A percentile compares a stretch with the other conserved stretches of the same genome.
Conservation (phyloP, 345 rosid genomes). For the Isatis tinctoria region DNA sequence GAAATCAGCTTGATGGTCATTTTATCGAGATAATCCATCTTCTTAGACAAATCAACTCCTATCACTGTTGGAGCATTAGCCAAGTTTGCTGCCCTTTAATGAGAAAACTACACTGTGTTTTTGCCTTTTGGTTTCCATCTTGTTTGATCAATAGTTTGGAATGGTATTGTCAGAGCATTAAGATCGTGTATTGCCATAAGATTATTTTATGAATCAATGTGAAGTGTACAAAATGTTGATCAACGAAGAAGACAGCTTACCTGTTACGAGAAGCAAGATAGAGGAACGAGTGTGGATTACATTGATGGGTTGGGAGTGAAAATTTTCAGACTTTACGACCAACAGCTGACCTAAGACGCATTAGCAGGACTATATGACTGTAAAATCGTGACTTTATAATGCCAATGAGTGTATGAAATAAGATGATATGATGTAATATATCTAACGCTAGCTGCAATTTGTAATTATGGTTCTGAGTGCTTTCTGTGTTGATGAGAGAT, state of each 20-base stretch:
- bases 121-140: too few species aligned
- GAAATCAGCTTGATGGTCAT: too few species aligned
- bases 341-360: constrained; percentile 17
- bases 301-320: constrained; percentile 89
- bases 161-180: too few species aligned
- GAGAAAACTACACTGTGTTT: too few species aligned
- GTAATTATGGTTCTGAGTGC: constrained; percentile 5
- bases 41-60: too few species aligned
- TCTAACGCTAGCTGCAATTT: not conserved
- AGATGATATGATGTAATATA: not conserved
- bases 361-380: not conserved
- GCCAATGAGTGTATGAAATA: constrained; percentile 14
- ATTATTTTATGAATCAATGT: not conserved
- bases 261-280: constrained; percentile 46
- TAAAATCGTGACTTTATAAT: constrained; percentile 6
- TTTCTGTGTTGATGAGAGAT: not conserved
- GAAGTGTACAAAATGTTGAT: constrained; percentile 79
- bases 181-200: too few species aligned
- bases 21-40: too few species aligned
- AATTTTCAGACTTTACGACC: not conserved
- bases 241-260: constrained; percentile 64
- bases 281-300: constrained; percentile 80
- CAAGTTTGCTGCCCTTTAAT: too few species aligned
- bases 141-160: too few species aligned
- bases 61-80: too few species aligned